A percentile compares a stretch with the other conserved stretches of the same genome.
Conservation (phyloP, 306 rosid species). For the Glycine tomentella region DNA sequence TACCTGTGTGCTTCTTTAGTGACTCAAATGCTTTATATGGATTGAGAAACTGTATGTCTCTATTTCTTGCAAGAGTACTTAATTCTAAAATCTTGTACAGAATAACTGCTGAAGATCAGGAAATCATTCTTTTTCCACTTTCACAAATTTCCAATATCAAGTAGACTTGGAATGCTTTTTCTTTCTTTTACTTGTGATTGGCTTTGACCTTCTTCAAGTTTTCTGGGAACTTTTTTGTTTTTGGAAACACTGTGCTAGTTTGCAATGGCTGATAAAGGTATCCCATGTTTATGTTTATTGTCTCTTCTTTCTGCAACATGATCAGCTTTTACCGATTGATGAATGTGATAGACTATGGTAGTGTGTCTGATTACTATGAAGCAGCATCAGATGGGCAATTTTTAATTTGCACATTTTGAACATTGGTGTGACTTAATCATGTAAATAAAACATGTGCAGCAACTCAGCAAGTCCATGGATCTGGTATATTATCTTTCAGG, state of each 20-base stretch:
- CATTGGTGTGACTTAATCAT: no score
- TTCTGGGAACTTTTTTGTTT: neutral
- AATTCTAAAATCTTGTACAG: neutral
- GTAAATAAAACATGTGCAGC: neutral
- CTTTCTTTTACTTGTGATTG: neutral
- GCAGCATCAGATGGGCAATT: no score
- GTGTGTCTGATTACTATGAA: conserved; percentile 1
- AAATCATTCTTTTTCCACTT: neutral
- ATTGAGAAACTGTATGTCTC: neutral
- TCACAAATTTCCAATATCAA: neutral
- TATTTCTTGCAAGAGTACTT: neutral
- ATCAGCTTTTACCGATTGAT: conserved; percentile 14
- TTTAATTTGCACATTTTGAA: no score
- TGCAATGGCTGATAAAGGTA: conserved; percentile 11
- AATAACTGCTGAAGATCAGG: conserved; percentile 5
- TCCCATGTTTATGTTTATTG: neutral
- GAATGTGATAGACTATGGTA: conserved; percentile 13
- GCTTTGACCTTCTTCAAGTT: neutral
- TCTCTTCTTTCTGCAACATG: neutral
- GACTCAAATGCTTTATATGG: neutral
- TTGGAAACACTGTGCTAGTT: neutral
- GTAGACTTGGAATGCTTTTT: neutral
- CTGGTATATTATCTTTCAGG: conserved; percentile 1
- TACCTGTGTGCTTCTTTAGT: neutral
- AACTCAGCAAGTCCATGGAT: neutral